These are phyloP conservation scores for Athelia sp. DNA, from an alignment of 1,284 basidiomycete genomes.

Conservation along the genomic window DNA sequence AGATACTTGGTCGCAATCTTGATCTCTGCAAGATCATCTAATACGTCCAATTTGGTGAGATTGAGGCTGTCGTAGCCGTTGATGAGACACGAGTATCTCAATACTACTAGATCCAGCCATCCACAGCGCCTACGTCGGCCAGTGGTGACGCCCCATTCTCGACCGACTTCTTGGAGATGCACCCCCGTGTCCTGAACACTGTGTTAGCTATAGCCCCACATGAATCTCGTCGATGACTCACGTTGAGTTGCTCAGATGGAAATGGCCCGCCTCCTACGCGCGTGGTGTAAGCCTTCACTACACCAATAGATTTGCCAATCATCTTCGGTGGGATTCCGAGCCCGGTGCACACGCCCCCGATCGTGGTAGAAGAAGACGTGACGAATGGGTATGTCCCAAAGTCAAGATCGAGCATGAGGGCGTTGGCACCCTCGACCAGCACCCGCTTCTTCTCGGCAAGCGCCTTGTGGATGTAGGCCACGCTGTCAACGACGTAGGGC, in stretches of 20 bases:
- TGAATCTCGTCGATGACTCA: constrained; percentile 28
- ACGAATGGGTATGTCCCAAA: constrained; percentile 98
- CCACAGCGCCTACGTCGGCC: constrained; percentile 91
- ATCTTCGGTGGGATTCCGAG: constrained; percentile 89
- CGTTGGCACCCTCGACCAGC: constrained; percentile 96
- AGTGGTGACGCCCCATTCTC: constrained; percentile 90
- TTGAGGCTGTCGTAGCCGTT: constrained; percentile 96
- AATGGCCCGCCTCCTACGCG: constrained; percentile 97
- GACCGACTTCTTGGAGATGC: constrained; percentile 91
- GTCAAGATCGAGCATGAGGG: constrained; percentile 97
- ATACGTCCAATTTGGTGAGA: constrained; percentile 93
- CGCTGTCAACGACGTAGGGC: constrained; percentile 88
- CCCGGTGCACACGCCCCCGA: constrained; percentile 95
- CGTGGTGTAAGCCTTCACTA: constrained; percentile 97
- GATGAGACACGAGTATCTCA: constrained; percentile 90
- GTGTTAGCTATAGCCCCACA: not conserved
- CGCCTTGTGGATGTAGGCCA: constrained; percentile 82
- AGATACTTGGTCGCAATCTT: constrained; percentile 85
- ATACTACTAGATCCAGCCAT: constrained; percentile 95
- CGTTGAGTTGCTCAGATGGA: constrained; percentile 92
- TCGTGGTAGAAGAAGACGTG: constrained; percentile 88
- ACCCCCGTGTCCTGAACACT: constrained; percentile 65
- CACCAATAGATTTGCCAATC: constrained; percentile 85
- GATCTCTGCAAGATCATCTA: constrained; percentile 86
- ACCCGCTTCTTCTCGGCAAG: constrained; percentile 74